phyloP scores from a whole-genome alignment of 305 asterid species.

The Solanum hybrid region DNA sequence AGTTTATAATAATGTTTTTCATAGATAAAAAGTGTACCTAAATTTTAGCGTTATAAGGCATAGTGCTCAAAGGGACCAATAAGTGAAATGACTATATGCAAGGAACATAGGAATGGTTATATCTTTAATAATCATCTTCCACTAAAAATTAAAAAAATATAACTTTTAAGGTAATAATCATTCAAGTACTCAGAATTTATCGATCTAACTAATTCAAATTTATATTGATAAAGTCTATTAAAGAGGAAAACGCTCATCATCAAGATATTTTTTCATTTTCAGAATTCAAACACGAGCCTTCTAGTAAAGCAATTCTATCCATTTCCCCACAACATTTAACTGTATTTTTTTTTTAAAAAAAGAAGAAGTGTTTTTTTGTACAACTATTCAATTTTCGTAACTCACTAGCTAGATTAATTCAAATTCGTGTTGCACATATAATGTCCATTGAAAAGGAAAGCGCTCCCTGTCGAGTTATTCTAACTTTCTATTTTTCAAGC shows the following conservation, averaged over 20 bases:
- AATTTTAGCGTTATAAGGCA: background rate
- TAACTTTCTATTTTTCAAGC: background rate
- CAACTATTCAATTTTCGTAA: background rate
- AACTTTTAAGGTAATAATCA: background rate
- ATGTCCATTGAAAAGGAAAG: background rate
- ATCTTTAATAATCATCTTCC: background rate
- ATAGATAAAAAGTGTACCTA: background rate
- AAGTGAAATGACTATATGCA: background rate
- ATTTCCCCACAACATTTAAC: background rate
- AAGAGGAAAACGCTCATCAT: fast-evolving
- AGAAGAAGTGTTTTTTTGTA: background rate
- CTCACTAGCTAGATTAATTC: background rate
- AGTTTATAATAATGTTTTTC: background rate
- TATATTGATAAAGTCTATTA: background rate
- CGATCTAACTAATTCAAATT: background rate
- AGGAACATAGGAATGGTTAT: background rate
- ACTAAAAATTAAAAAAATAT: background rate
- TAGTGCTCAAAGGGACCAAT: background rate
- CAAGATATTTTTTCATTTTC: background rate
- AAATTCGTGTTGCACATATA: background rate
- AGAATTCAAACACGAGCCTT: fast-evolving
- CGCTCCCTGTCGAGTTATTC: no score
- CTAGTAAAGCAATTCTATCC: background rate
- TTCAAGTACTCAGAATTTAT: background rate
- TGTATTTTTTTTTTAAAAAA: no score